These are phyloP conservation scores for Boletus sp. DNA, from an alignment of 768 basidiomycete species.

Conservation along the genomic window DNA sequence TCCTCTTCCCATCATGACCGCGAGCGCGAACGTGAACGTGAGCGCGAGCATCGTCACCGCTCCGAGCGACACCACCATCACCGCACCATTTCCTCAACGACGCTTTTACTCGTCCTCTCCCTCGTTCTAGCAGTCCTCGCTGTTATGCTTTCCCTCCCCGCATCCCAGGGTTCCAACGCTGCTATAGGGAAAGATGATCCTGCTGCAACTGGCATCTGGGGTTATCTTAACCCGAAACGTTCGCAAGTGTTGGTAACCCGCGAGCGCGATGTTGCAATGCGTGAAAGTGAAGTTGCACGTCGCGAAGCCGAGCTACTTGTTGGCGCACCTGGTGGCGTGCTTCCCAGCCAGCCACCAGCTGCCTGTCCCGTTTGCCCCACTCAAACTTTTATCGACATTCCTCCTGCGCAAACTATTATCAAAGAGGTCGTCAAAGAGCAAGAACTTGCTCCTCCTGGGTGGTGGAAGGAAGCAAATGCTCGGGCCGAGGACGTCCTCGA, in stretches of 20 bases:
- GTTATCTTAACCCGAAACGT: constrained; percentile 78
- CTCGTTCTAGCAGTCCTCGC: constrained; percentile 86
- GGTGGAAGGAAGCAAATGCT: constrained; percentile 64
- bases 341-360: constrained; percentile 51
- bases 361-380: constrained; percentile 59
- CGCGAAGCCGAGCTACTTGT: constrained; percentile 84
- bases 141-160: constrained; percentile 85
- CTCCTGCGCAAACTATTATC: constrained; percentile 74
- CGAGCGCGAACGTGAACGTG: constrained; percentile 53
- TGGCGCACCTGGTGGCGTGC: constrained; percentile 79
- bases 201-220: constrained; percentile 55
- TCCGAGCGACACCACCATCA: constrained; percentile 70
- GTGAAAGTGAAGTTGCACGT: constrained; percentile 86
- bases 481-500: constrained; percentile 82
- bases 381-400: constrained; percentile 54
- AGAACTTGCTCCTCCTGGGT: constrained; percentile 75
- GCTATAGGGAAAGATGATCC: constrained; percentile 36
- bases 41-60: constrained; percentile 55
- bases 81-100: constrained; percentile 86
- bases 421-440: constrained; percentile 87
- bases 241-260: constrained; percentile 77
- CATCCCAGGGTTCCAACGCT: constrained; percentile 39
- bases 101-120: constrained; percentile 81
- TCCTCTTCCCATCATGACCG: constrained; percentile 76
- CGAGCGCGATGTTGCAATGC: constrained; percentile 74